A percentile compares a stretch with the other conserved stretches of the same genome.
phyloP scores from a whole-genome alignment of 2,329 filamentous ascomycete genomes.

The Stemphylium vesicarium region DNA sequence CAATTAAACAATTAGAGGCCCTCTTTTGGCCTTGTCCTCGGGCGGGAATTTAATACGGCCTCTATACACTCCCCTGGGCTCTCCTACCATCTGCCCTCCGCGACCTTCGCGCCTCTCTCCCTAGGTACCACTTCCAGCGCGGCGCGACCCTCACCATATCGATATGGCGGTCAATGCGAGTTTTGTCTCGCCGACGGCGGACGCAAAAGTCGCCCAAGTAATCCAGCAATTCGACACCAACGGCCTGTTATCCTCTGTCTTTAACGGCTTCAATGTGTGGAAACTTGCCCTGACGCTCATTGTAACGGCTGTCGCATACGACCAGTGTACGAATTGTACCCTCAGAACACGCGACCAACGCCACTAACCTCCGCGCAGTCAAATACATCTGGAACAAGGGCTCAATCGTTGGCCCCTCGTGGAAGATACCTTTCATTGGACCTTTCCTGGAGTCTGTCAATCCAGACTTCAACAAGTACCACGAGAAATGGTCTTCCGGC shows the following conservation, averaged over 20 bases:
- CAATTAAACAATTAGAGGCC: constrained; percentile 22
- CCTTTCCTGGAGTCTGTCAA: constrained; percentile 92
- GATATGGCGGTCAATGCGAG: constrained; percentile 47
- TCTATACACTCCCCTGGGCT: constrained; percentile 10
- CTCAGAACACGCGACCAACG: constrained; percentile 1
- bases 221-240: constrained; percentile 38
- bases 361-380: constrained; percentile 56
- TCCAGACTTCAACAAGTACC: constrained; percentile 89
- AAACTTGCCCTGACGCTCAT: constrained; percentile 64
- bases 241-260: constrained; percentile 40
- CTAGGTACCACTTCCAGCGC: neutral
- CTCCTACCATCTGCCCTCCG: constrained; percentile 9
- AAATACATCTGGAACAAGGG: constrained; percentile 57
- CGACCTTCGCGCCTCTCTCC: constrained; percentile 9
- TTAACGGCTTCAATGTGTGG: constrained; percentile 41
- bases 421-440: constrained; percentile 69
- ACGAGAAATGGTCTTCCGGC: constrained; percentile 89
- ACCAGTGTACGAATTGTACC: constrained; percentile 73
- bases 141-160: constrained; percentile 8
- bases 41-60: constrained; percentile 13
- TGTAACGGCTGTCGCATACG: constrained; percentile 79
- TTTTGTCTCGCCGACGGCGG: constrained; percentile 49
- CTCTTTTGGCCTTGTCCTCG: constrained; percentile 18
- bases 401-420: constrained; percentile 54
- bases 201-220: constrained; percentile 44